Percentiles rank a stretch among this genome's conserved stretches.
Conservation (phyloP, 2,329 filamentous ascomycete species). For the Albophoma yamanashiensis region DNA sequence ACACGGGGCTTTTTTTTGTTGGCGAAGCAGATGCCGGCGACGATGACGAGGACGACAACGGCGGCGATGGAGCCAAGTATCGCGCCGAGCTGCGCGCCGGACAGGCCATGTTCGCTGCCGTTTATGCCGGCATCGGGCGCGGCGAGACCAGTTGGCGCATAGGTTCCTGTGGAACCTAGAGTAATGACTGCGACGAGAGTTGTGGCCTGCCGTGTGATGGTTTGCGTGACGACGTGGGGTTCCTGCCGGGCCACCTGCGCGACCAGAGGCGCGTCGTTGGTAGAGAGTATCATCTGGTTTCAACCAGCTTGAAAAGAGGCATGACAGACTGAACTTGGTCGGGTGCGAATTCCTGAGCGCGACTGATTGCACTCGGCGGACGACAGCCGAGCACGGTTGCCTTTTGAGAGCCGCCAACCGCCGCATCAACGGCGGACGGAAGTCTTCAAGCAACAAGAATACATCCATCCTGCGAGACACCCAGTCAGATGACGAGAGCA, state of each 20-base stretch:
- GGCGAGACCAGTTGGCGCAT: neutral
- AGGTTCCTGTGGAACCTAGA: neutral
- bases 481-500: slow-evolving; percentile 9
- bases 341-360: neutral
- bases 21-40: slow-evolving; percentile 19
- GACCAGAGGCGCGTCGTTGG: neutral
- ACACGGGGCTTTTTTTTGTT: neutral
- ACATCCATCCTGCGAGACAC: slow-evolving; percentile 4
- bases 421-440: neutral
- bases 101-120: slow-evolving; percentile 13
- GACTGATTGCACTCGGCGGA: neutral
- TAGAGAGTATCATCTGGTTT: neutral
- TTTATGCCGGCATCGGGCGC: neutral
- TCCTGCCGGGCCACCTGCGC: neutral
- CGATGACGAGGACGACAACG: slow-evolving; percentile 21
- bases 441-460: neutral
- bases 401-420: neutral
- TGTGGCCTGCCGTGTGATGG: neutral
- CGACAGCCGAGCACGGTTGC: neutral
- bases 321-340: neutral
- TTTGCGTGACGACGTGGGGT: slow-evolving; percentile 1
- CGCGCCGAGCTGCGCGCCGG: slow-evolving; percentile 26
- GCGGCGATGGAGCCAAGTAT: slow-evolving; percentile 29
- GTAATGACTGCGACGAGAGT: neutral
- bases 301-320: neutral